These are phyloP conservation scores for Apiotrichum akiyoshidainum DNA, from an alignment of 1,284 basidiomycete species.

Conservation along the genomic window DNA sequence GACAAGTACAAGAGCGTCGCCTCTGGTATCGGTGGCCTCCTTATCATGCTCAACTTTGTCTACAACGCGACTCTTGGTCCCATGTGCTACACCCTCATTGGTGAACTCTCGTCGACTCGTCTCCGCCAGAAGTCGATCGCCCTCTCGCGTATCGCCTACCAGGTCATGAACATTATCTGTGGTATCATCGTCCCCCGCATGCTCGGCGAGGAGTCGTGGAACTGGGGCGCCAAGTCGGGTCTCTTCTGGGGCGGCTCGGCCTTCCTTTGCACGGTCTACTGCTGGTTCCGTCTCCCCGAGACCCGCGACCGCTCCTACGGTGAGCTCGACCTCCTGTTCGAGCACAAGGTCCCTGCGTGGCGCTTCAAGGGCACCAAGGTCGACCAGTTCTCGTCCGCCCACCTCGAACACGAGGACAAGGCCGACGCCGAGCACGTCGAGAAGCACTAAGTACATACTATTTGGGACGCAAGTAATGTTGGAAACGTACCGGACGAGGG, in stretches of 20 bases:
- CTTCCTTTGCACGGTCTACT: constrained; percentile 24
- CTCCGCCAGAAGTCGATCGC: constrained; percentile 52
- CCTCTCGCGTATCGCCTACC: constrained; percentile 51
- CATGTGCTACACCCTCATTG: constrained; percentile 23
- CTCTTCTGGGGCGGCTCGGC: constrained; percentile 31
- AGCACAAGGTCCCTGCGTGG: constrained; percentile 33
- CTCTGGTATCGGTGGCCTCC: constrained; percentile 17
- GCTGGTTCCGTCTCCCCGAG: constrained; percentile 44
- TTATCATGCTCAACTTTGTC: constrained; percentile 27
- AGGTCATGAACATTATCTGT: constrained; percentile 34
- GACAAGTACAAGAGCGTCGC: background rate
- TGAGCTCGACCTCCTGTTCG: constrained; percentile 37
- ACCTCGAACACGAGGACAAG: too few species aligned
- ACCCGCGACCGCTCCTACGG: constrained; percentile 22
- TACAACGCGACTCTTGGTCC: constrained; percentile 25
- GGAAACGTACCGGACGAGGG: too few species aligned
- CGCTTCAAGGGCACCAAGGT: constrained; percentile 32
- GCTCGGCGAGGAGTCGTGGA: constrained; percentile 8
- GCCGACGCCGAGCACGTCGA: background rate
- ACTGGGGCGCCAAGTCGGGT: constrained; percentile 32
- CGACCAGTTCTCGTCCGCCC: constrained; percentile 1
- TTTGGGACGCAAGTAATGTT: too few species aligned
- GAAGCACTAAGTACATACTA: background rate
- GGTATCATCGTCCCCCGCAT: constrained; percentile 22
- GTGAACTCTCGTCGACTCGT: constrained; percentile 48